These are phyloP conservation scores for Kazachstania martiniae DNA, from an alignment of 805 yeast genomes.

Conservation along the genomic window DNA sequence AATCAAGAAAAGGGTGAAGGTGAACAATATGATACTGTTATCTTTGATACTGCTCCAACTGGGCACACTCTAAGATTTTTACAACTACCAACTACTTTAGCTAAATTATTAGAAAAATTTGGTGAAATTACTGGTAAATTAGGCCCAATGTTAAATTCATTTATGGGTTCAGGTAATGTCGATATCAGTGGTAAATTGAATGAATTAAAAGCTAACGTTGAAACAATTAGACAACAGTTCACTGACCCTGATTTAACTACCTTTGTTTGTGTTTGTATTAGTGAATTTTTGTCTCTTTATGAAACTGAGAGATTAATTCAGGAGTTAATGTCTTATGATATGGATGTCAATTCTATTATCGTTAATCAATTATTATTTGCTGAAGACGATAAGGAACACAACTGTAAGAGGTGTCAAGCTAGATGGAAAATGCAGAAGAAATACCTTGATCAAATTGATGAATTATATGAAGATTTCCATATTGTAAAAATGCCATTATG, in stretches of 20 bases:
- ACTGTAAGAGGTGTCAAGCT: conserved; percentile 82
- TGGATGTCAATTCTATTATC: conserved; percentile 94
- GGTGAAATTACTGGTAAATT: conserved; percentile 75
- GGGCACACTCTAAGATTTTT: conserved; percentile 95
- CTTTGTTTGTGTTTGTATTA: conserved; percentile 91
- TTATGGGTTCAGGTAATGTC: conserved; percentile 58
- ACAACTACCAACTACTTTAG: conserved; percentile 87
- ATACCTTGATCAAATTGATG: conserved; percentile 90
- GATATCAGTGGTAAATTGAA: conserved; percentile 59
- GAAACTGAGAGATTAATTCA: conserved; percentile 98
- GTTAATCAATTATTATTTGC: conserved; percentile 90
- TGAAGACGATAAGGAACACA: conserved; percentile 50
- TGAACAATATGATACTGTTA: conserved; percentile 68
- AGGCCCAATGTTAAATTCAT: conserved; percentile 78
- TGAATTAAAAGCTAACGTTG: conserved; percentile 33
- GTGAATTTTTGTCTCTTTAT: conserved; percentile 89
- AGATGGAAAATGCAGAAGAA: conserved; percentile 95
- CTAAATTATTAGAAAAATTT: conserved; percentile 76
- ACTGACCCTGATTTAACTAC: conserved; percentile 94
- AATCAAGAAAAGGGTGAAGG: conserved; percentile 41
- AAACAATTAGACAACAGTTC: conserved; percentile 88
- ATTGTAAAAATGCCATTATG: conserved; percentile 90
- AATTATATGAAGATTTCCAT: conserved; percentile 94
- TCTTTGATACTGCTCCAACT: conserved; percentile 99
- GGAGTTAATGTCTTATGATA: conserved; percentile 85